Conservation (phyloP, 2,329 filamentous ascomycete genomes). For the Elsinoe fawcettii region DNA sequence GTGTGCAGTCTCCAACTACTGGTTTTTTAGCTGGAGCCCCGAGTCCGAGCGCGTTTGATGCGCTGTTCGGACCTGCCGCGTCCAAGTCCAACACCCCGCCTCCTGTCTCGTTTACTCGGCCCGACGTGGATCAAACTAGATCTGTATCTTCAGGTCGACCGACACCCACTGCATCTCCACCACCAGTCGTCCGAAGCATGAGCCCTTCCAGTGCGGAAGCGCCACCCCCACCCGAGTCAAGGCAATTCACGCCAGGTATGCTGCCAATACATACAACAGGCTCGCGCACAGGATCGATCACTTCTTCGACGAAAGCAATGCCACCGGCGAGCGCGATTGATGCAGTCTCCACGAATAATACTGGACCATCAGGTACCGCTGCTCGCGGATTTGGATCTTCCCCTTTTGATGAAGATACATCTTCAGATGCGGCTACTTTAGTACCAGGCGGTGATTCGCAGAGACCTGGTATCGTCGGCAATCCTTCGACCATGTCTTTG, state of each 20-base stretch:
- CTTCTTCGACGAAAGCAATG: conserved; percentile 50
- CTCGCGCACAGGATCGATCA: conserved; percentile 56
- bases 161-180: conserved; percentile 57
- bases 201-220: conserved; percentile 30
- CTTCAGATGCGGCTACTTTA: conserved; percentile 32
- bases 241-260: conserved; percentile 70
- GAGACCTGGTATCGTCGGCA: conserved; percentile 29
- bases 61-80: conserved; percentile 36
- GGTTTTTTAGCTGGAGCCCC: conserved; percentile 21
- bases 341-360: conserved; percentile 40
- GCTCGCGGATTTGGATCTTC: conserved; percentile 24
- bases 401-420: conserved; percentile 32
- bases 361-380: conserved; percentile 44
- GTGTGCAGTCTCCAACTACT: conserved; percentile 14
- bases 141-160: conserved; percentile 35
- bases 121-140: not conserved
- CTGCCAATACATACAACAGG: conserved; percentile 57
- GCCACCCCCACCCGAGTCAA: conserved; percentile 62
- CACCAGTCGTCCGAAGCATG: conserved; percentile 43
- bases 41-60: conserved; percentile 31
- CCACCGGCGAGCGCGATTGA: conserved; percentile 29
- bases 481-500: conserved; percentile 23
- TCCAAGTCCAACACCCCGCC: conserved; percentile 20
- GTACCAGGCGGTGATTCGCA: not conserved
- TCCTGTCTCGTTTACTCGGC: conserved; percentile 4